A percentile compares a stretch with the other conserved stretches of the same genome.
Evolutionary conservation across 805 yeast genomes (phyloP).

Genomic region (Kuraishia hungarica): DNA sequence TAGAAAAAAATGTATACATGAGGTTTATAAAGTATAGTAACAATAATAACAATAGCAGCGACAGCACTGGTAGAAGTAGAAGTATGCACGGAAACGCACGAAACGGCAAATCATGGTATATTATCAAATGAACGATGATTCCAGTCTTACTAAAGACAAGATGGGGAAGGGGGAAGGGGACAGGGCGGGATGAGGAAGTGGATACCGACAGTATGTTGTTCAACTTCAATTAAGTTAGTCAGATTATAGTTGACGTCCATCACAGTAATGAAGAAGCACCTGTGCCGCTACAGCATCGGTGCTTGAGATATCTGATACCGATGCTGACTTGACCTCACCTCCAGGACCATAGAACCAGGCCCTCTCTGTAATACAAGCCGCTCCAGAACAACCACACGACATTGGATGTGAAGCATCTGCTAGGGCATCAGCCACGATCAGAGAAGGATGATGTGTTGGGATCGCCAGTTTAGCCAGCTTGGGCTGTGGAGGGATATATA

Average conservation of each 20-base stretch:
- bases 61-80: neutral
- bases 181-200: too few relatives aligned
- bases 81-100: neutral
- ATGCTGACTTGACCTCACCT: slow-evolving; percentile 20
- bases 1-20: too few relatives aligned
- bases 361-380: slow-evolving; percentile 21
- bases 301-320: slow-evolving; percentile 14
- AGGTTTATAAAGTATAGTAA: neutral
- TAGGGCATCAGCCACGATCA: slow-evolving; percentile 22
- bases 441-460: slow-evolving; percentile 25
- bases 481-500: slow-evolving; percentile 22
- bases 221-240: neutral
- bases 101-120: neutral
- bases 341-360: slow-evolving; percentile 28
- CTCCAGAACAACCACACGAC: slow-evolving; percentile 26
- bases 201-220: neutral
- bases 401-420: slow-evolving; percentile 17
- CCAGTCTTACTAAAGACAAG: neutral
- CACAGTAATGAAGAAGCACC: slow-evolving; percentile 14
- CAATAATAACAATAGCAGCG: neutral
- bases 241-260: slow-evolving; percentile 9
- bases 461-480: slow-evolving; percentile 14
- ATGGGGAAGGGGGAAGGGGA: too few relatives aligned
- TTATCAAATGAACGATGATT: neutral
- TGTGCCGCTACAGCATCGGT: slow-evolving; percentile 22